Base-by-base conservation (phyloP, 441 rosid species). In the Croton laevigatus region DNA sequence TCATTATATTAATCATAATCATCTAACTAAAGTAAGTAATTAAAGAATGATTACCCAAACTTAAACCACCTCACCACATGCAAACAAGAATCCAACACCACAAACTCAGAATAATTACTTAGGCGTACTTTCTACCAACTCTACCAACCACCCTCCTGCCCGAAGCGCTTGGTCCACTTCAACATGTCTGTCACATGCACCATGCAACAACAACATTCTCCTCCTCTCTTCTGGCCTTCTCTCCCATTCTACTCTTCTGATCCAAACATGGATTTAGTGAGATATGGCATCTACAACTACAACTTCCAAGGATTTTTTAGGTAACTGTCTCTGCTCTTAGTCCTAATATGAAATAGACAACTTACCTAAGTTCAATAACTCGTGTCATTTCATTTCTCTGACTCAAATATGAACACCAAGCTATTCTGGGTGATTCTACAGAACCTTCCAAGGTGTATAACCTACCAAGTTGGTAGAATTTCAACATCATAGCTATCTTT, bases 61-160 rank as follows among this genome's bases (percentile, higher is more conserved):
- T 23, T 1, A 6, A 34, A 32, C 17, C 38, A 3, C 93, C 11
- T 91, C 89, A 80, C 90, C 93, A 14, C 57, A 49, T 65, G 69
- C 45, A 49, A 27, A 17, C 57, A n/a, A 52, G 19, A 17, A 17
- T 62, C 66, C 57, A 6, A n/a, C 17, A 5, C 34, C 51, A 19
- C 51, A 10, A 22, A 44, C 34, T 32, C 52, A 44, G 12, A 2
- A 22, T 27, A 23, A 63, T 63, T n/a, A 63, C 38, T 23, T 46
- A n/a, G 6, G 10, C 19, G 32, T 36, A 32, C 58, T 66, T 34
- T 8, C 13, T 48, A 48, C 55, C 59, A 34, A 66, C 59, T 66
- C 59, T 5, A 34, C 69, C 69, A 32, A 51, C 59, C 32, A 65
- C 27, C 14, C 66, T 37, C 34, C 13, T 5, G 42, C 3, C 2